phyloP scores from a whole-genome alignment of 352 stramenopile genomes.

The Phytophthora pistaciae region DNA sequence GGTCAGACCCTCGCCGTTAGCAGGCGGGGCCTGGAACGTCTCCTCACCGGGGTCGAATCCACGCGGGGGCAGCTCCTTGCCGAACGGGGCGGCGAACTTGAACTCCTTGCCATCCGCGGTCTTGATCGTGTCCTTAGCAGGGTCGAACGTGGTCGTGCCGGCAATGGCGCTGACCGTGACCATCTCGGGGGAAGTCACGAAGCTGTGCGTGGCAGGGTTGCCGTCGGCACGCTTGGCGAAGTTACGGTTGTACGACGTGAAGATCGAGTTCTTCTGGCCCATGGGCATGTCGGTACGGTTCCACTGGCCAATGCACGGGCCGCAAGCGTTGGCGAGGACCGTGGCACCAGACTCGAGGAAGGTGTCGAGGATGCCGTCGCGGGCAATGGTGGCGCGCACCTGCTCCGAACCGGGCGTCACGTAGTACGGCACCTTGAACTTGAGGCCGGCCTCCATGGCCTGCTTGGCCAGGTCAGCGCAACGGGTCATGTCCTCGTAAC shows the following conservation, averaged over 20 bases:
- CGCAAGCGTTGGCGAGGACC: conserved; percentile 93
- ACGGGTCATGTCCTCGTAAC: conserved; percentile 95
- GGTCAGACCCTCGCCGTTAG: conserved; percentile 65
- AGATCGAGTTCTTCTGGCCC: conserved; percentile 94
- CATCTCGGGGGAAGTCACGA: conserved; percentile 94
- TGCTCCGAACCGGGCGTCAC: conserved; percentile 94
- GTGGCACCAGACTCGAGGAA: conserved; percentile 91
- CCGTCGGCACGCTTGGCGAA: conserved; percentile 96
- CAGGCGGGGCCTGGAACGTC: conserved; percentile 92
- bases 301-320: conserved; percentile 96
- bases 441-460: conserved; percentile 81
- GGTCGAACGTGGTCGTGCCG: conserved; percentile 92
- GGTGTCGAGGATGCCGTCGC: conserved; percentile 92
- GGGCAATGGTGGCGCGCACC: conserved; percentile 92
- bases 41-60: conserved; percentile 93
- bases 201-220: conserved; percentile 94
- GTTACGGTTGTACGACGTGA: conserved; percentile 97
- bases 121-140: conserved; percentile 90
- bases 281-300: conserved; percentile 90
- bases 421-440: conserved; percentile 95
- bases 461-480: conserved; percentile 92
- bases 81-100: conserved; percentile 92
- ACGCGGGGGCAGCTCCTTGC: conserved; percentile 91
- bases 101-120: conserved; percentile 89
- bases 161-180: conserved; percentile 93